These are phyloP conservation scores for Aristolochia contorta DNA, from an alignment of 164 flowering plant species.

Conservation along the genomic window DNA sequence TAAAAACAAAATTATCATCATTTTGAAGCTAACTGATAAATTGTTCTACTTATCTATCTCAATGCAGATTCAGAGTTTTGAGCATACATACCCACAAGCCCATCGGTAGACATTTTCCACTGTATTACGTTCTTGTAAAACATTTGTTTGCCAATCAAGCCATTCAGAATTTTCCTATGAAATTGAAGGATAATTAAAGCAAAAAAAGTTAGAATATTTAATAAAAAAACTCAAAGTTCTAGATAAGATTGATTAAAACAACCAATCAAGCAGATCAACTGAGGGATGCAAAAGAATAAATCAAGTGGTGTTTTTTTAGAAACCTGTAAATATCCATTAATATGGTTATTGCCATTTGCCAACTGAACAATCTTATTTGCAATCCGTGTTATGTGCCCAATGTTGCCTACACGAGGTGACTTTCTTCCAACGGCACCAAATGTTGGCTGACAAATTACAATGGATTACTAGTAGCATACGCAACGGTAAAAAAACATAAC, in stretches of 20 bases:
- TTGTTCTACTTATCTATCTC: too few species aligned
- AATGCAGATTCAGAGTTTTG: not conserved
- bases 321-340: constrained; percentile 70
- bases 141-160: constrained; percentile 73
- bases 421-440: constrained; percentile 48
- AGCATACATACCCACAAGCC: constrained; percentile 79
- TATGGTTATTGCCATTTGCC: constrained; percentile 38
- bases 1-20: too few species aligned
- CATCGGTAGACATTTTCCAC: constrained; percentile 82
- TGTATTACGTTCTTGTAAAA: constrained; percentile 67
- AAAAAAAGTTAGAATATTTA: not conserved
- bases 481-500: too few species aligned
- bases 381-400: constrained; percentile 85
- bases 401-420: constrained; percentile 63
- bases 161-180: constrained; percentile 64
- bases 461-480: too few species aligned
- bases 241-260: too few species aligned
- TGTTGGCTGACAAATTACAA: constrained; percentile 56
- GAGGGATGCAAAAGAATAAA: not conserved
- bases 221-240: too few species aligned
- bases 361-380: constrained; percentile 77
- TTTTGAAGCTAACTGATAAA: too few species aligned
- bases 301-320: not conserved
- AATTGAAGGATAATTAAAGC: not conserved
- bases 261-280: too few species aligned